Conservation (phyloP, 1,139 yeast genomes). For the Geotrichum reessii region DNA sequence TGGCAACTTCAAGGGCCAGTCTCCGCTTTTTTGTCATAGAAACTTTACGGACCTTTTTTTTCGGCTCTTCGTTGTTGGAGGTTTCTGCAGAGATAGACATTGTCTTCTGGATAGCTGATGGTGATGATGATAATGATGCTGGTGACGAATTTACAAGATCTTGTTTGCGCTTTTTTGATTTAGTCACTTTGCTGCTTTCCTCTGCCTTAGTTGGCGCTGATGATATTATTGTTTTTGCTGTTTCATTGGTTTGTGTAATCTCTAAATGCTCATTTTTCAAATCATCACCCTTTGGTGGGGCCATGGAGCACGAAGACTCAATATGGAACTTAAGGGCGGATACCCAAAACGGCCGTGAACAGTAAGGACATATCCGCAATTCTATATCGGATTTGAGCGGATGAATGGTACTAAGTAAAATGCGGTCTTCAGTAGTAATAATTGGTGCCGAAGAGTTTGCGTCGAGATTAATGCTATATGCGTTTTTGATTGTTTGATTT, state of each 20-base stretch:
- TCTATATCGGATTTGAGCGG: conserved; percentile 28
- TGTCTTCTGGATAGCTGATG: no score
- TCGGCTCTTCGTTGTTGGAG: conserved; percentile 1
- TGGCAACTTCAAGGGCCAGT: conserved; percentile 17
- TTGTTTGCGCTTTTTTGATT: neutral
- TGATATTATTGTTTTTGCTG: neutral
- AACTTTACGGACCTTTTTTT: conserved; percentile 16
- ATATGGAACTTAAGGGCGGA: conserved; percentile 27
- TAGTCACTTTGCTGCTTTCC: neutral
- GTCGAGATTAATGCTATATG: neutral
- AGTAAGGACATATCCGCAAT: conserved; percentile 31
- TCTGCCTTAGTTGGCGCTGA: neutral
- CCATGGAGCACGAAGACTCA: conserved; percentile 22
- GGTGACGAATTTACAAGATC: neutral
- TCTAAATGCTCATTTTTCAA: neutral
- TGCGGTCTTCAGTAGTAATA: conserved; percentile 17
- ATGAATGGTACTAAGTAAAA: conserved; percentile 10
- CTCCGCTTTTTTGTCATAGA: conserved; percentile 18
- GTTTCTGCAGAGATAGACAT: neutral
- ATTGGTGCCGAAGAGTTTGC: conserved; percentile 17
- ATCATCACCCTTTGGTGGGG: conserved; percentile 4
- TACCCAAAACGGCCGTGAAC: conserved; percentile 32
- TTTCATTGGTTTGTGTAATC: neutral
- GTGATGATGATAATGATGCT: neutral
- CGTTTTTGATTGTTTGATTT: neutral